Percentiles rank a stretch among this genome's conserved stretches.
Evolutionary conservation across 2,329 filamentous ascomycete genomes (phyloP).

Genomic region (Aspergillus bombycis): DNA sequence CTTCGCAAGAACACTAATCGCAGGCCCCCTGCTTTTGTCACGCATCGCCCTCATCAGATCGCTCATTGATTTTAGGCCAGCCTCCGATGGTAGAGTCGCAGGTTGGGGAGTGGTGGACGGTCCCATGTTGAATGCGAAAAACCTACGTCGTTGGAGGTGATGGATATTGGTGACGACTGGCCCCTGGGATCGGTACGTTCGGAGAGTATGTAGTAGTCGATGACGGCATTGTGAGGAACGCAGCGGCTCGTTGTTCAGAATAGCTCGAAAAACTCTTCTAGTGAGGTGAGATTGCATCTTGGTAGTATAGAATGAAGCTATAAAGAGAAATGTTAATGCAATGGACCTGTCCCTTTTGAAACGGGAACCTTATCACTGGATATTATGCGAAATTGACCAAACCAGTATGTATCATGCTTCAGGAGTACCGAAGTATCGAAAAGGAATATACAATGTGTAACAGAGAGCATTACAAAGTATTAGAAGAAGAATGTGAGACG

Average conservation of each 20-base stretch:
- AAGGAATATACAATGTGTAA: not conserved
- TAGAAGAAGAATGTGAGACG: not conserved
- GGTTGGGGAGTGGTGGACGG: constrained; percentile 57
- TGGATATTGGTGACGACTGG: constrained; percentile 37
- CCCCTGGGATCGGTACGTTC: constrained; percentile 35
- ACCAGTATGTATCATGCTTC: not conserved
- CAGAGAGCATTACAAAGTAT: constrained; percentile 9
- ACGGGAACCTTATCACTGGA: not conserved
- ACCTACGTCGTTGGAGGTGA: constrained; percentile 34
- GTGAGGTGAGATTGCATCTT: constrained; percentile 51
- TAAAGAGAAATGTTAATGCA: not conserved
- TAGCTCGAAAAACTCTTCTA: constrained; percentile 47
- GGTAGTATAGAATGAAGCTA: not conserved
- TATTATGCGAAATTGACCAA: not conserved
- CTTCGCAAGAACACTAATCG: constrained; percentile 62
- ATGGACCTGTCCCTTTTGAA: not conserved
- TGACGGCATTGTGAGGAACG: constrained; percentile 41
- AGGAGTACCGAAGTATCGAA: not conserved
- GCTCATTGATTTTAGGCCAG: constrained; percentile 71
- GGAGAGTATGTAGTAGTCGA: constrained; percentile 35
- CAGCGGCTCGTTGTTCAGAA: constrained; percentile 50
- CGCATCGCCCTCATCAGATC: constrained; percentile 66
- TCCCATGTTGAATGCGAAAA: constrained; percentile 37
- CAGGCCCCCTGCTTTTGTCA: constrained; percentile 67
- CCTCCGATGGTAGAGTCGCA: constrained; percentile 60